A percentile compares a stretch with the other conserved stretches of the same genome.
Evolutionary conservation across 306 rosid genomes (phyloP).

Genomic region (Calophaca sinica): DNA sequence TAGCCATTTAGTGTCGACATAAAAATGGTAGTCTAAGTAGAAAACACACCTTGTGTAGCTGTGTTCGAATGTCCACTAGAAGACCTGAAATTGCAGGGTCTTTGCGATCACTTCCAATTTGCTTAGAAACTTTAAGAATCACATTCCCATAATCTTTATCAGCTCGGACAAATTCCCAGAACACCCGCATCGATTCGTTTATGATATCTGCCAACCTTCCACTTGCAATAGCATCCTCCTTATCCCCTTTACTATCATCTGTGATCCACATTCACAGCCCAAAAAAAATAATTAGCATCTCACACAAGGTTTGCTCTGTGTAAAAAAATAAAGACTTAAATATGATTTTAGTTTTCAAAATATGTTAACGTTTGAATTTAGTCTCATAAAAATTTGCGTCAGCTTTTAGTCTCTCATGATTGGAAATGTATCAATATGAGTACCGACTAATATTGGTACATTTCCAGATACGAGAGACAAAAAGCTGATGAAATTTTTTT

Average conservation of each 20-base stretch:
- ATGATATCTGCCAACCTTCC: slow-evolving; percentile 58
- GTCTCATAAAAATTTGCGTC: no score
- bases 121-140: slow-evolving; percentile 49
- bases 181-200: slow-evolving; percentile 72
- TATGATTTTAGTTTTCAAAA: no score
- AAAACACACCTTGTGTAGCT: slow-evolving; percentile 68
- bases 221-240: slow-evolving; percentile 52
- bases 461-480: no score
- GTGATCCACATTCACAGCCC: slow-evolving; percentile 2
- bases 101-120: slow-evolving; percentile 48
- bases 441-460: no score
- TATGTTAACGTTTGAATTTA: no score
- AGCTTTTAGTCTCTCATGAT: no score
- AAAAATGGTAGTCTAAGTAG: neutral
- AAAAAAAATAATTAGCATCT: neutral
- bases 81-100: slow-evolving; percentile 58
- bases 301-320: neutral
- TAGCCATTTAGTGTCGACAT: neutral
- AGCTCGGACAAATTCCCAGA: slow-evolving; percentile 69
- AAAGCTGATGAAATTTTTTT: no score
- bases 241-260: slow-evolving; percentile 67
- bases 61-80: slow-evolving; percentile 52
- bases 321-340: neutral
- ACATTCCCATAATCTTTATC: slow-evolving; percentile 63
- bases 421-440: no score